A percentile compares a stretch with the other conserved stretches of the same genome.
These are phyloP conservation scores for Papiliotrema laurentii DNA, from an alignment of 1,284 basidiomycete genomes.

Conservation along the genomic window DNA sequence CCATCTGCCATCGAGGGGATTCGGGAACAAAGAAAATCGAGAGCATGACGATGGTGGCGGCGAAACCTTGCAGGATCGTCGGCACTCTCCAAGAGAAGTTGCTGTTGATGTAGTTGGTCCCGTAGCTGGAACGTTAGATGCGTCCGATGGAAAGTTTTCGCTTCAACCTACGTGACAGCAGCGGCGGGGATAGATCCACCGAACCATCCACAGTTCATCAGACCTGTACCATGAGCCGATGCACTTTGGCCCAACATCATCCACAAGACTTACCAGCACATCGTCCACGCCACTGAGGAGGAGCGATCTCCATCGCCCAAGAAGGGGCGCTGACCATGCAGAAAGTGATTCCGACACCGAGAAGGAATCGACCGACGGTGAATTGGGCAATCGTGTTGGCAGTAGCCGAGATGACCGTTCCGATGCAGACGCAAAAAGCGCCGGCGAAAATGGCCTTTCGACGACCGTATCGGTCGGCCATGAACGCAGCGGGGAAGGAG, in stretches of 20 bases:
- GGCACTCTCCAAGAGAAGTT: slow-evolving; percentile 32
- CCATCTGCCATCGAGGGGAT: slow-evolving; percentile 47
- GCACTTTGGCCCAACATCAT: too few relatives aligned
- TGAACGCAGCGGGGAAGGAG: slow-evolving; percentile 13
- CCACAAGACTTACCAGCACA: slow-evolving; percentile 51
- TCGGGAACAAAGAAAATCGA: slow-evolving; percentile 30
- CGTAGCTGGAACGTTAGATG: too few relatives aligned
- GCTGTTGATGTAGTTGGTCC: slow-evolving; percentile 23
- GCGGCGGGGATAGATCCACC: slow-evolving; percentile 17
- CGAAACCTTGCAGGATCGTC: slow-evolving; percentile 28
- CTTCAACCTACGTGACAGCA: slow-evolving; percentile 32
- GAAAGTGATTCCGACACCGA: slow-evolving; percentile 45
- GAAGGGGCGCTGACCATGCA: slow-evolving; percentile 49
- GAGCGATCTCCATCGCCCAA: slow-evolving; percentile 55
- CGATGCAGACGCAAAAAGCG: slow-evolving; percentile 46
- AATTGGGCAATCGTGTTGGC: slow-evolving; percentile 19
- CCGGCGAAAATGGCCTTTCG: slow-evolving; percentile 56
- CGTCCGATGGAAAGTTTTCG: too few relatives aligned
- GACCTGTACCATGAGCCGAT: slow-evolving; percentile 17
- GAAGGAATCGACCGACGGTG: slow-evolving; percentile 44
- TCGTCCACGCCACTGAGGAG: slow-evolving; percentile 61
- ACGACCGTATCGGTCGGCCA: slow-evolving; percentile 52
- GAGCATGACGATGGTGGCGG: slow-evolving; percentile 18
- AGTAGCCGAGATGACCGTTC: slow-evolving; percentile 38
- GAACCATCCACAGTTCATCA: not conserved